phyloP scores from a whole-genome alignment of 306 rosid genomes.

The Quercus dentata region DNA sequence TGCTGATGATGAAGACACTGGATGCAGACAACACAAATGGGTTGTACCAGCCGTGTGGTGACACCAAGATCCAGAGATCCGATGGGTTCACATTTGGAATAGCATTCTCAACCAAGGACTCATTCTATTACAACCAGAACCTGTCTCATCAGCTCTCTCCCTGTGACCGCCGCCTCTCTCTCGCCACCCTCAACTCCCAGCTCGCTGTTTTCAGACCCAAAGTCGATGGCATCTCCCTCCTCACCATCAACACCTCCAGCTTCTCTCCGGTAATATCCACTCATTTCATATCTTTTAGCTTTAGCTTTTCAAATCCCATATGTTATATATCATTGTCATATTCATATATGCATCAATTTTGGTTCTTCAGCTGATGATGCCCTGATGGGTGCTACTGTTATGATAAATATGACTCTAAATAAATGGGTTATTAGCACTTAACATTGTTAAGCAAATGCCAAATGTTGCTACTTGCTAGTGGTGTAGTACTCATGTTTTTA shows the following conservation, averaged over 20 bases:
- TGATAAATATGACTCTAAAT: too few species aligned
- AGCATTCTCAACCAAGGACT: conserved; percentile 49
- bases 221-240: conserved; percentile 78
- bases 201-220: conserved; percentile 63
- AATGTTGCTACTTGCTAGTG: too few species aligned
- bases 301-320: too few species aligned
- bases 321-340: too few species aligned
- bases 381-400: too few species aligned
- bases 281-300: neutral
- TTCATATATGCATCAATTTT: too few species aligned
- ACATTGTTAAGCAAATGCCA: too few species aligned
- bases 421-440: too few species aligned
- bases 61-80: conserved; percentile 65
- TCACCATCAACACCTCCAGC: conserved; percentile 49
- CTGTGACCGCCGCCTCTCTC: conserved; percentile 61
- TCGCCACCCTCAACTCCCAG: conserved; percentile 47
- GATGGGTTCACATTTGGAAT: conserved; percentile 73
- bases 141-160: conserved; percentile 69
- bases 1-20: neutral
- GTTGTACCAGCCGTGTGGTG: conserved; percentile 59
- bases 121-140: conserved; percentile 46
- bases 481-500: too few species aligned
- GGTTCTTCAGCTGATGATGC: too few species aligned
- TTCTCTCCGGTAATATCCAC: conserved; percentile 48
- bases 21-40: conserved; percentile 41